Percentiles rank a stretch among this genome's conserved stretches.
These are phyloP conservation scores for Acacia crassicarpa DNA, from an alignment of 306 rosid species.

Conservation along the genomic window DNA sequence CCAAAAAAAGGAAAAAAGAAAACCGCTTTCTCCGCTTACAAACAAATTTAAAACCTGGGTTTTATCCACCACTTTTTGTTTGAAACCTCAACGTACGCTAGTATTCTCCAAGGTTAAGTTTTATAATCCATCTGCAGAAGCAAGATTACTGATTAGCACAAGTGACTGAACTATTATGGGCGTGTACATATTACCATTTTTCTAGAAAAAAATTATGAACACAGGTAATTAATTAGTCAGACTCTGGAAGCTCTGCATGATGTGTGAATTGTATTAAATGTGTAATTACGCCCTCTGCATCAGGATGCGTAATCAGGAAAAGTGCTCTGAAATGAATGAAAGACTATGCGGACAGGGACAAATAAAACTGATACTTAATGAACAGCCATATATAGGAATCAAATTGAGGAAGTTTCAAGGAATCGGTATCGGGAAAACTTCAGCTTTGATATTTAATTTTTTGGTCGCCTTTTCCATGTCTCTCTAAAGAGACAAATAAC, in stretches of 20 bases:
- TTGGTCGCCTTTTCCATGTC: conserved; percentile 10
- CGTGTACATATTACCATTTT: not conserved
- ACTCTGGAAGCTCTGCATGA: not conserved
- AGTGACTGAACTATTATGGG: not conserved
- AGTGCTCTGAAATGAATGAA: too few species aligned
- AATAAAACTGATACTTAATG: not conserved
- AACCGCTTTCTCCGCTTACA: conserved; percentile 31
- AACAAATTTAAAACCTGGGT: conserved; percentile 47
- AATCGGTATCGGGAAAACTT: not conserved
- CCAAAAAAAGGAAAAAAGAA: not conserved
- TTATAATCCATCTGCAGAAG: not conserved
- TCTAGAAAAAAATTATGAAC: not conserved
- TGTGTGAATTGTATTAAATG: not conserved
- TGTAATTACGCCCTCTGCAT: too few species aligned
- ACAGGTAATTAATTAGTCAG: not conserved
- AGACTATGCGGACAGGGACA: conserved; percentile 20
- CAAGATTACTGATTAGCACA: conserved; percentile 14
- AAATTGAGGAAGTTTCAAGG: conserved; percentile 37
- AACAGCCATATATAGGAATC: not conserved
- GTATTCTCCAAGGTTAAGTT: not conserved
- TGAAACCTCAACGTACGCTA: conserved; percentile 10
- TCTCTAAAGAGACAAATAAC: conserved; percentile 32
- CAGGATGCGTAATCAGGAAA: too few species aligned
- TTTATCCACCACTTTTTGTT: conserved; percentile 47
- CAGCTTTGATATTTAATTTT: not conserved